A percentile compares a stretch with the other conserved stretches of the same genome.
Conservation (phyloP, 306 rosid genomes). For the Pterocarpus santalinus region DNA sequence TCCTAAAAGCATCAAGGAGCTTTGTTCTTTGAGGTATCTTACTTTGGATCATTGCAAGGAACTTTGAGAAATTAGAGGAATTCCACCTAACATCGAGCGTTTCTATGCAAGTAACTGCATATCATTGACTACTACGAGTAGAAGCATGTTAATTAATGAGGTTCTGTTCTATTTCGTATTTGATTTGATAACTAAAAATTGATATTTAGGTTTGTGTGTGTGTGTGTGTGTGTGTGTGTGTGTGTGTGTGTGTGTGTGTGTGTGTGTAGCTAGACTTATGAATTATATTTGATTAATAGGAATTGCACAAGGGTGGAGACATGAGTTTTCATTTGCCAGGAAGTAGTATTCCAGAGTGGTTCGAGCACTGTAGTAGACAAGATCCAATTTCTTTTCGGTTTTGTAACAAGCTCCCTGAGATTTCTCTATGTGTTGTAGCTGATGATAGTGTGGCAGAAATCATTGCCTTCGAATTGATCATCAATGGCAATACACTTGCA, state of each 20-base stretch:
- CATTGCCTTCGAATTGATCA: neutral
- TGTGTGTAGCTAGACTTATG: neutral
- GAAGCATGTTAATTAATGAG: neutral
- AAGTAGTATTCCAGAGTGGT: constrained; percentile 11
- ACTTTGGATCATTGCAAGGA: neutral
- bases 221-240: no score
- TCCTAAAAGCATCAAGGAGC: constrained; percentile 7
- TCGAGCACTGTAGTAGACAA: neutral
- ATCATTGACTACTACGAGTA: neutral
- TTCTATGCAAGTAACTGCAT: neutral
- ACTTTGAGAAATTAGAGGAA: neutral
- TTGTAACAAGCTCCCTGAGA: constrained; percentile 1
- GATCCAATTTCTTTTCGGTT: neutral
- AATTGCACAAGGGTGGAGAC: neutral
- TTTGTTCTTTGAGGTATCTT: neutral
- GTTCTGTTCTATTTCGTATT: neutral
- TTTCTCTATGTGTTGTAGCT: neutral
- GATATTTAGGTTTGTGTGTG: no score
- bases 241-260: no score
- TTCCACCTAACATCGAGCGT: neutral
- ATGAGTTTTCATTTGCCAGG: neutral
- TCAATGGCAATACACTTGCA: neutral
- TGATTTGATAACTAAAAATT: neutral
- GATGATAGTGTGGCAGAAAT: no score
- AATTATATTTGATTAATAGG: neutral